Percentiles rank a stretch among this genome's conserved stretches.
phyloP scores from a whole-genome alignment of 73 alveolate species.

The Halteria grandinella region DNA sequence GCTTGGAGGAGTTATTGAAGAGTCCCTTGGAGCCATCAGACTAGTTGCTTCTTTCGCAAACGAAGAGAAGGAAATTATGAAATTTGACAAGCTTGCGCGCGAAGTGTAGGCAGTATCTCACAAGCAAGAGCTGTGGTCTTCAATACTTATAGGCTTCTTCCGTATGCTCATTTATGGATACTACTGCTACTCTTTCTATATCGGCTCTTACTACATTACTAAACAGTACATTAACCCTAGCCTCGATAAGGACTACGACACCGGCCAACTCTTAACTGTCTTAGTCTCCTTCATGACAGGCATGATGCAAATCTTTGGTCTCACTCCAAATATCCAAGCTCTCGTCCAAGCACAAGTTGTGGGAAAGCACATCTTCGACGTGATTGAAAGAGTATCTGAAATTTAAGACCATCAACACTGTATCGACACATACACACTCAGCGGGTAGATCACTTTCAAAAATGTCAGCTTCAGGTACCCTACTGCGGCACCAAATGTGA shows the following conservation, averaged over 20 bases:
- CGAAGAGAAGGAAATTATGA: constrained; percentile 4
- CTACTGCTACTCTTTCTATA: constrained; percentile 64
- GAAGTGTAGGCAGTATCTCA: not conserved
- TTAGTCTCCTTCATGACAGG: constrained; percentile 53
- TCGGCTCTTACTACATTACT: constrained; percentile 61
- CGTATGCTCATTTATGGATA: constrained; percentile 50
- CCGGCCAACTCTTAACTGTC: constrained; percentile 59
- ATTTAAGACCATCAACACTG: constrained; percentile 2
- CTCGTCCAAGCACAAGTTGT: constrained; percentile 62
- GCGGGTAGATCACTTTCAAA: constrained; percentile 2
- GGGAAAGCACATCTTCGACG: constrained; percentile 15
- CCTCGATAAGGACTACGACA: constrained; percentile 56
- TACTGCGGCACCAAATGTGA: not conserved
- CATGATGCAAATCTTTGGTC: constrained; percentile 26
- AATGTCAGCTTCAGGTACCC: constrained; percentile 43
- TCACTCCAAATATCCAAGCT: constrained; percentile 69
- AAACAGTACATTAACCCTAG: constrained; percentile 25
- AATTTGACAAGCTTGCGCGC: constrained; percentile 10
- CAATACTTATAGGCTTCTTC: constrained; percentile 61
- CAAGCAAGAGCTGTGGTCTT: not conserved
- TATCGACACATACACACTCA: not conserved
- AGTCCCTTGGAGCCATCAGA: constrained; percentile 42
- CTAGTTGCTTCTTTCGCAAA: constrained; percentile 46
- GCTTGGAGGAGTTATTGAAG: constrained; percentile 57
- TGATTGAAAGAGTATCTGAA: constrained; percentile 48